Conservation (phyloP, 768 basidiomycete species). For the Crassisporium funariophilum region DNA sequence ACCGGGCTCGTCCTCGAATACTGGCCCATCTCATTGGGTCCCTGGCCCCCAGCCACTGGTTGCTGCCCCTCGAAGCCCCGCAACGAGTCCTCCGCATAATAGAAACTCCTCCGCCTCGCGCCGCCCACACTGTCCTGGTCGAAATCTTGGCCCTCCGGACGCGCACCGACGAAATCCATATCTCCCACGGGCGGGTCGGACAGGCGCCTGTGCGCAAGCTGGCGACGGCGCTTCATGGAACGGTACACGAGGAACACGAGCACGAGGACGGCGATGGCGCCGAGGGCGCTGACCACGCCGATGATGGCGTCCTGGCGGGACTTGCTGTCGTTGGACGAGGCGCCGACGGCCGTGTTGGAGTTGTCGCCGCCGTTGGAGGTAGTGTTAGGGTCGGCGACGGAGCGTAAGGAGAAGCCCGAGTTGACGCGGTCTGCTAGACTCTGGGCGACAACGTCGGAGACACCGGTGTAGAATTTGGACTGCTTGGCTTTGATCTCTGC, state of each 20-base stretch:
- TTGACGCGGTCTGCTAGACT: conserved; percentile 71
- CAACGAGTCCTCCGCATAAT: conserved; percentile 84
- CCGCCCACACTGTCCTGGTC: conserved; percentile 78
- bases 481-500: conserved; percentile 60
- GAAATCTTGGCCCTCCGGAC: conserved; percentile 71
- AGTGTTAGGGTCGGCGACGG: conserved; percentile 41
- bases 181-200: conserved; percentile 58
- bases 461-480: conserved; percentile 67
- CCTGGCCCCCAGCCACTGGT: too few species aligned
- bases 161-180: conserved; percentile 35
- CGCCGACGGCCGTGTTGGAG: conserved; percentile 23
- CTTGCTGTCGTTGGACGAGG: conserved; percentile 38
- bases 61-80: conserved; percentile 51
- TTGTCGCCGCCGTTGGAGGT: conserved; percentile 15
- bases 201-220: conserved; percentile 71
- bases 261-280: conserved; percentile 73
- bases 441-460: conserved; percentile 43
- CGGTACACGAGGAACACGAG: conserved; percentile 73
- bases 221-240: conserved; percentile 65
- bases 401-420: conserved; percentile 60
- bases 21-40: conserved; percentile 40
- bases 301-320: conserved; percentile 84
- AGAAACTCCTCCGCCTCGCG: conserved; percentile 76
- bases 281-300: conserved; percentile 84
- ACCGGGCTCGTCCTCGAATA: conserved; percentile 25